Evolutionary conservation across 345 rosid species (phyloP), one percentile per base, ranked within the genome.

Genomic region (Hirschfeldia incana): DNA sequence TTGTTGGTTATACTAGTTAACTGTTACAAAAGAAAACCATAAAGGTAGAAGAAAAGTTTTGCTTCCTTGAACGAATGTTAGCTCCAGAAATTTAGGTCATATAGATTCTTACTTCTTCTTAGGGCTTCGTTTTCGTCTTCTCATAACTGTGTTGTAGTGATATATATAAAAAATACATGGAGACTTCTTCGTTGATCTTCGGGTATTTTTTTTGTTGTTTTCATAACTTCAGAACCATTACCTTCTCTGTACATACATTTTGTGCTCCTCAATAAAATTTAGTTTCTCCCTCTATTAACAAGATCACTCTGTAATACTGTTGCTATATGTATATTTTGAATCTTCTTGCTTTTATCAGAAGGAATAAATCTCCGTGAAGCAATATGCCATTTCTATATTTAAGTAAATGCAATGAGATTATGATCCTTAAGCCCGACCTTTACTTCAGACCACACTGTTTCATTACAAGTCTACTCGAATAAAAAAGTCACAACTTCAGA

Each of bases 1-100:
- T 83, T 90, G 88, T 86, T 92, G 84, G 84, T 88, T 94, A 89
- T 86, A 94, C 91, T 81, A 85, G 87, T 89, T 87, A 87, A 89
- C 82, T 76, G 21, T 21, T 21, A 84, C 73, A 71, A 80, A 60
- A 81, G 76, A 81, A 87, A 72, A 83, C 80, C 78, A 3, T 51
- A 68, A 57, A 79, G 82, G 60, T 55, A 62, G 39, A 69, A 79
- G 70, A 69, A 79, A 74, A 74, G 37, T 79, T 74, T 79, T 74
- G 78, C 67, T 49, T 51, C 75, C 74, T 36, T 51, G 78, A 70
- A 58, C 7, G 78, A 61, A 1, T 30, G 21, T 72, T 72, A 72
- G 73, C 64, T 59, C 73, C 73, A 32, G 69, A 73, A 73, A 51
- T 28, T 61, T 67, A 79, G 78, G 59, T 64, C 36, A 67, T 29